Evolutionary conservation across 345 rosid genomes (phyloP).

Genomic region (Camelina hispida): DNA sequence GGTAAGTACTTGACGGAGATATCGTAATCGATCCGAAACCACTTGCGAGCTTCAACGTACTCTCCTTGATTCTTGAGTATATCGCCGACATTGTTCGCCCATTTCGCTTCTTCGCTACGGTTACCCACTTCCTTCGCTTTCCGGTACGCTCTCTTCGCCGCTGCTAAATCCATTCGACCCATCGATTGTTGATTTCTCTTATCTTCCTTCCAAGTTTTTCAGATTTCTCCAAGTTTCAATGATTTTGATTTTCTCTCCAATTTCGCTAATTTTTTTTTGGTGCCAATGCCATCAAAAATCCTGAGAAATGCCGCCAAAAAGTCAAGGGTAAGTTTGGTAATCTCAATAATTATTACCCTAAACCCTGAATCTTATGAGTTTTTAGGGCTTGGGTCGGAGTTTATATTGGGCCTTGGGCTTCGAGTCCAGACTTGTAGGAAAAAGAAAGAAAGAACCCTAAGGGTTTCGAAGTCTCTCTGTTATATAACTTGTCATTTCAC

Average conservation of each 20-base stretch:
- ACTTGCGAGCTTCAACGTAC: conserved; percentile 84
- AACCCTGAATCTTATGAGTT: neutral
- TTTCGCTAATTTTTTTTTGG: conserved; percentile 8
- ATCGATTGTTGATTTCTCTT: conserved; percentile 35
- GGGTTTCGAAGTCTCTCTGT: conserved; percentile 21
- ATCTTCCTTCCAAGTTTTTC: conserved; percentile 15
- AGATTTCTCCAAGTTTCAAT: neutral
- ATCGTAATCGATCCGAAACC: conserved; percentile 84
- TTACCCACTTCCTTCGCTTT: conserved; percentile 73
- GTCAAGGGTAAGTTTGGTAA: neutral
- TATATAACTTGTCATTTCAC: conserved; percentile 30
- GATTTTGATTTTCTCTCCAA: neutral
- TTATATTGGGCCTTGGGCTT: neutral
- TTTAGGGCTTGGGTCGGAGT: neutral
- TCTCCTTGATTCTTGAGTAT: conserved; percentile 82
- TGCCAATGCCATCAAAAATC: conserved; percentile 26
- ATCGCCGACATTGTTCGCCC: conserved; percentile 91
- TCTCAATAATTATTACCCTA: neutral
- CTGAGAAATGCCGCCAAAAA: conserved; percentile 42
- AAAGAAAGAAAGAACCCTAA: conserved; percentile 8
- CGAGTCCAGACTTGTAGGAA: neutral
- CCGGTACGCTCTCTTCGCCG: conserved; percentile 71
- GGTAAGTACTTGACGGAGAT: conserved; percentile 66
- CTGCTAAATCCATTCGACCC: conserved; percentile 55
- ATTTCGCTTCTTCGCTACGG: conserved; percentile 84